Evolutionary conservation across 345 rosid species (phyloP).

Genomic region (Pugionium dolabratum): DNA sequence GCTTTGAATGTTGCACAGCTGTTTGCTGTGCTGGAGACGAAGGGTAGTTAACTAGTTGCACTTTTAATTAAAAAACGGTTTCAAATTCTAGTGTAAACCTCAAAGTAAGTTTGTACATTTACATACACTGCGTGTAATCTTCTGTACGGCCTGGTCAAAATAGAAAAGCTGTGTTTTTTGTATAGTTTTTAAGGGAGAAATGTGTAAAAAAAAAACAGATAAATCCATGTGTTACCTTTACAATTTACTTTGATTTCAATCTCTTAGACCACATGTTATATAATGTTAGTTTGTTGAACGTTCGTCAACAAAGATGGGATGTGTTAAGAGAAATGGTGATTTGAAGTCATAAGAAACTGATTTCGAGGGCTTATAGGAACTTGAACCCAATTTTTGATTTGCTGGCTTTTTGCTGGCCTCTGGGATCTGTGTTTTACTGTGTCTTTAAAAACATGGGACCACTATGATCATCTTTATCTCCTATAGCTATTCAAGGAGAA

Average conservation of each 20-base stretch:
- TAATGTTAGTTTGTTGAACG: conserved; percentile 3
- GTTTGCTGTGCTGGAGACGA: conserved; percentile 66
- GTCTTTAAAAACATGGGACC: conserved; percentile 39
- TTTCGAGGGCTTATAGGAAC: conserved; percentile 33
- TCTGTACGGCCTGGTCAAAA: conserved; percentile 21
- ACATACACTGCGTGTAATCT: conserved; percentile 23
- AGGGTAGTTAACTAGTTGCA: conserved; percentile 24
- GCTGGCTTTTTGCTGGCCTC: conserved; percentile 39
- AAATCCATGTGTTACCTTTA: conserved; percentile 26
- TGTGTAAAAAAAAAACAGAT: conserved; percentile 25
- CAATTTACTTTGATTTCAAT: conserved; percentile 29
- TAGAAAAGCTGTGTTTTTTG: conserved; percentile 17
- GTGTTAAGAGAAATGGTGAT: conserved; percentile 32
- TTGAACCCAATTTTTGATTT: conserved; percentile 30
- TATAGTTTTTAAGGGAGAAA: conserved; percentile 21
- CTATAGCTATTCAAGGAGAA: conserved; percentile 23
- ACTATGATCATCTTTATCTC: conserved; percentile 27
- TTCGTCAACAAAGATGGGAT: conserved; percentile 36
- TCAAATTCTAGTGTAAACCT: conserved; percentile 20
- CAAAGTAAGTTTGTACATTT: conserved; percentile 38
- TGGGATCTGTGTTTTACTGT: conserved; percentile 27
- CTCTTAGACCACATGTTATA: conserved; percentile 21
- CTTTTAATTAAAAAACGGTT: not conserved
- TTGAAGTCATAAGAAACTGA: conserved; percentile 29
- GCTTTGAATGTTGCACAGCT: conserved; percentile 71